phyloP scores from a whole-genome alignment of 78 protist species.

The Trichosphaerium sp. region DNA sequence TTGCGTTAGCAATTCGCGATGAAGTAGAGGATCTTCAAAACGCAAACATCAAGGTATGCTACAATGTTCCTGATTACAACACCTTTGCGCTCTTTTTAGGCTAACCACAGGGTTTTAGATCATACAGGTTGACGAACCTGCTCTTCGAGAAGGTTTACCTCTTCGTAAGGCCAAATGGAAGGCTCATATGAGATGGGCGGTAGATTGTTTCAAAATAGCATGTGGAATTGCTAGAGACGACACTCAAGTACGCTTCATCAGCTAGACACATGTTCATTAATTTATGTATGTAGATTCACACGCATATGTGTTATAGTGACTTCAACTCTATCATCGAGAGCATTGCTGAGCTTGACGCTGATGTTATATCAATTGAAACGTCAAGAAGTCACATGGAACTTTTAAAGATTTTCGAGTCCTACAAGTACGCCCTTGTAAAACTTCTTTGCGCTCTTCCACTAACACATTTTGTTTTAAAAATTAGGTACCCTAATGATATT shows the following conservation, averaged over 20 bases:
- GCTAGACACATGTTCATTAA: too few species aligned
- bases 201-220: conserved; percentile 31
- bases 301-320: conserved; percentile 74
- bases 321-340: conserved; percentile 56
- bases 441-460: too few species aligned
- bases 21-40: conserved; percentile 60
- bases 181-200: conserved; percentile 49
- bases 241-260: background rate
- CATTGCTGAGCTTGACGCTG: conserved; percentile 53
- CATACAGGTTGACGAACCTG: conserved; percentile 76
- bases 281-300: conserved; percentile 37
- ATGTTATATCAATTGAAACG: conserved; percentile 65
- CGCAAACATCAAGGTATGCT: conserved; percentile 33
- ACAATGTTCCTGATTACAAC: too few species aligned
- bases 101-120: too few species aligned
- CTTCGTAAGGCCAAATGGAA: conserved; percentile 34
- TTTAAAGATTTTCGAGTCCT: conserved; percentile 28
- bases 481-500: conserved; percentile 47
- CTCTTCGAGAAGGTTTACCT: conserved; percentile 71
- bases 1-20: conserved; percentile 67
- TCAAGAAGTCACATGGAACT: conserved; percentile 34
- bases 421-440: conserved; percentile 25
- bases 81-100: too few species aligned
- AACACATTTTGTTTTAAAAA: too few species aligned
- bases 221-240: conserved; percentile 30